Evolutionary conservation across 805 yeast species (phyloP).

Genomic region (Ogataea ramenticola): DNA sequence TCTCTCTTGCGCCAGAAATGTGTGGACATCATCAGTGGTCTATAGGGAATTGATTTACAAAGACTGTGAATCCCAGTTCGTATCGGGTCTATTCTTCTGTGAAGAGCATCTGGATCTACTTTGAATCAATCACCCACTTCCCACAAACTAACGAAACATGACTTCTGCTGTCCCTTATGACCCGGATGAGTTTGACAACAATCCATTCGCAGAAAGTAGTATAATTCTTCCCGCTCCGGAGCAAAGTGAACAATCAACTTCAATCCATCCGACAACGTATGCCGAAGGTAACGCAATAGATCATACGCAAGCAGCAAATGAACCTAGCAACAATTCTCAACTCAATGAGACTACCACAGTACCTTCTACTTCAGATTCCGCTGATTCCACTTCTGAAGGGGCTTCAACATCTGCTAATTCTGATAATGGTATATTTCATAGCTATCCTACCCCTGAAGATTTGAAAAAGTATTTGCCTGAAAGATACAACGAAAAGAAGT

Average conservation of each 20-base stretch:
- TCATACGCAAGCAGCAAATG: no score
- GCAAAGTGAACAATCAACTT: not conserved
- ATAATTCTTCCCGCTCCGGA: slow-evolving; percentile 11
- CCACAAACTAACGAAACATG: slow-evolving; percentile 11
- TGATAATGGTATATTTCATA: slow-evolving; percentile 14
- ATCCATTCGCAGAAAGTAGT: slow-evolving; percentile 50
- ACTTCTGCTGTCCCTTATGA: slow-evolving; percentile 31
- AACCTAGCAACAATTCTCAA: not conserved
- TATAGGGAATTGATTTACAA: no score
- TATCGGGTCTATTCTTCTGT: no score
- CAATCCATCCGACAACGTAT: no score
- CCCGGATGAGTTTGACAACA: slow-evolving; percentile 51
- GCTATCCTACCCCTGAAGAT: slow-evolving; percentile 31
- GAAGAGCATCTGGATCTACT: no score
- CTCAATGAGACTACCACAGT: no score
- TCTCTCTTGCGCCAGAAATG: no score
- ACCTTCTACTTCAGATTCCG: not conserved
- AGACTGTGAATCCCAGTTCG: no score
- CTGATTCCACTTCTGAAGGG: not conserved
- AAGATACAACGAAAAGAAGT: slow-evolving; percentile 32
- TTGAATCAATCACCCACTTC: not conserved
- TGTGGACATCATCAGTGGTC: no score
- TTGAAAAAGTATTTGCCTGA: slow-evolving; percentile 43
- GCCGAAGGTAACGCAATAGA: no score
- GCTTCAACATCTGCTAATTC: slow-evolving; percentile 3